A percentile compares a stretch with the other conserved stretches of the same genome.
Conservation (phyloP, 305 asterid genomes). For the Ajuga reptans region DNA sequence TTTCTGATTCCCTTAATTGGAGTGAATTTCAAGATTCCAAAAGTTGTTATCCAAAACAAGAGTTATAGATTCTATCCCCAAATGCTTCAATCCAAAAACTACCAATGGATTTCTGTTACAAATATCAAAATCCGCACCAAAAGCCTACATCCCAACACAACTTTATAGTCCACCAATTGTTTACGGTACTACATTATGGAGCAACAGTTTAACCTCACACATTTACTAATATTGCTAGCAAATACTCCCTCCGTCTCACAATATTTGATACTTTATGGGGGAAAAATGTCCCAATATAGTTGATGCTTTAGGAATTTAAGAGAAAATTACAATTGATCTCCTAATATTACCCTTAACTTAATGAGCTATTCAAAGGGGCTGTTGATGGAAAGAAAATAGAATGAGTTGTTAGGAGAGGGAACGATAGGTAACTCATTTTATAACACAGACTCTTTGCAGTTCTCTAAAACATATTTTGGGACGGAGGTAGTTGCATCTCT, state of each 20-base stretch:
- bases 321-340: no score
- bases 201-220: neutral
- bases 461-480: neutral
- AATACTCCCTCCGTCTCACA: neutral
- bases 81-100: neutral
- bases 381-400: neutral
- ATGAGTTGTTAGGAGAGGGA: neutral
- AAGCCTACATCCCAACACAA: neutral
- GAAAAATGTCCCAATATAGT: no score
- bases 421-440: neutral
- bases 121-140: neutral
- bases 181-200: neutral
- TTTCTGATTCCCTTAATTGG: neutral
- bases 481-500: neutral
- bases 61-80: neutral
- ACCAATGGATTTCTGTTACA: neutral
- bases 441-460: neutral
- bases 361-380: neutral
- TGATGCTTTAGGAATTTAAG: no score
- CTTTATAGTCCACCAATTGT: neutral
- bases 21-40: neutral
- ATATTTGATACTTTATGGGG: neutral
- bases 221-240: neutral
- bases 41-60: neutral
- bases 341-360: no score